Evolutionary conservation across 441 rosid genomes (phyloP), one percentile per base, ranked within the genome.

Genomic region (Theobroma grandiflorum): DNA sequence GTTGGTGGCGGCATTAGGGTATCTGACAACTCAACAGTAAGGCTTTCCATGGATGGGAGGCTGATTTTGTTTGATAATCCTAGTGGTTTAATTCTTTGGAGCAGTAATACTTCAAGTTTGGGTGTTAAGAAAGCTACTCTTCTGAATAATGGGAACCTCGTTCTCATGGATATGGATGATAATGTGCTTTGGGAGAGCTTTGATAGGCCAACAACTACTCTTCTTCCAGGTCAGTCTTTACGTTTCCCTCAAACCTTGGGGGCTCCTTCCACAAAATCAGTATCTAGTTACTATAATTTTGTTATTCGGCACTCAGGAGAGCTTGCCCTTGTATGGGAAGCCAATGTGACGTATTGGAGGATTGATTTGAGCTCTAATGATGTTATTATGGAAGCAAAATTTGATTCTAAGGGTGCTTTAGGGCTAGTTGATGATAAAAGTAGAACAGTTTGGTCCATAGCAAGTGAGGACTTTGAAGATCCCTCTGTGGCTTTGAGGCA

Each of bases 241-340:
- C 83, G 52, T 50, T 82, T 83, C 35, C 85, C 84, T 58, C 86
- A 82, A 70, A 72, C 84, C 75, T 77, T 84, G 8, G 82, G 87
- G 78, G 85, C 90, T 10, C 81, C 85, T 77, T 83, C 84, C 15
- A 80, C 75, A 22, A 83, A 84, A 38, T 80, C 84, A 2, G 81
- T 61, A 72, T 76, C 87, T 50, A 87, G 90, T 74, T 85, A 80
- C 70, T 84, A 87, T 62, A 82, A 22, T 18, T 79, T 85, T 78
- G 75, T 81, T 80, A 82, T 87, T 37, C 67, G 59, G 33, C 76
- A 26, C 14, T 81, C 81, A 0, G 85, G 90, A 18, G 88, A 85
- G 83, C 88, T 87, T 76, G 83, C 84, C 61, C 86, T 87, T 67
- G 80, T 83, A 76, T 85, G 86, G 88, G 85, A 83, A 81, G 78